Base-by-base conservation (phyloP, 371 early-diverging fungal species). In the Mucor velutinosus region DNA sequence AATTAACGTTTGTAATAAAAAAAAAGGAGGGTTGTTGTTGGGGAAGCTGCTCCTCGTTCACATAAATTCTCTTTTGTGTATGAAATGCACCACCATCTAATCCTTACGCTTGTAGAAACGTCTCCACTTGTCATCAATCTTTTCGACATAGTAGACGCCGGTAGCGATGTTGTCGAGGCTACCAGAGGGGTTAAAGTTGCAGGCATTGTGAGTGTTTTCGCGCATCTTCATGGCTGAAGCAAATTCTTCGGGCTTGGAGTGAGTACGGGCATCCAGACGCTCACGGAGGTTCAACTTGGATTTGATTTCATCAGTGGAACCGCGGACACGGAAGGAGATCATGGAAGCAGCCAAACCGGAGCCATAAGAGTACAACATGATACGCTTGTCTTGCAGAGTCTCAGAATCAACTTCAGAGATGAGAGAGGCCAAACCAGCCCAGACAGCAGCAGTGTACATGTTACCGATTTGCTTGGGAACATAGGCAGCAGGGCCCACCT, bases 361-460 rank as follows among this genome's bases (percentile, higher is more conserved):
- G 45, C 99, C 99, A 79, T 98, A 98, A 15, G 99, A 97, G 85
- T 95, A 99, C 68, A 98, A 30, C 45, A 89, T 86, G 55, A 98
- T 80, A 62, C 97, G 94, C 86, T 97, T 97, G 83, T 86, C 77
- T 59, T 86, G 77, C 64, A 96, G 85, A 19, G 89, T 82, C 53
- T 86, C 89, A 21, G 84, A 83, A 23, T 92, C 75, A 15, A 90
- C 86, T 70, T 89, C 87, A 39, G 93, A 88, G 35, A 99, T 47
- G 62, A 98, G 84, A 58, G 95, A 94, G 21, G 90, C 89, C 32
- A 99, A 88, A 67, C 93, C 90, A 60, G 91, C 89, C 90, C 95
- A 99, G 39, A 97, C 88, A 19, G 97, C 96, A 60, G 91, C 98
- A 66, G 94, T 92, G 85, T 99, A 99, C 92, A 94, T 95, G 87